Conservation (phyloP, 257 asterid genomes). For the Fraxinus anomala region DNA sequence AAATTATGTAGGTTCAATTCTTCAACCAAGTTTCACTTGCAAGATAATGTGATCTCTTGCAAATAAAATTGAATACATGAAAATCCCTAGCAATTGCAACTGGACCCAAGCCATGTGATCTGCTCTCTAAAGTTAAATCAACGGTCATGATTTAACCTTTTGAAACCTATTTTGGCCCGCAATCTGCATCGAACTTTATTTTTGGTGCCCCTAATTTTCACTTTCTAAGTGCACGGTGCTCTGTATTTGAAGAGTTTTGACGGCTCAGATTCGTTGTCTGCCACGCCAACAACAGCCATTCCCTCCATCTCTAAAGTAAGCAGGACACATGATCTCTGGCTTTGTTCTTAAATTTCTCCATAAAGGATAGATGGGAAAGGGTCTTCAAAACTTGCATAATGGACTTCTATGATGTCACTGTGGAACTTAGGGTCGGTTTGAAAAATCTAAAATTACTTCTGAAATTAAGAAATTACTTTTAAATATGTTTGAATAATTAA, state of each 20-base stretch:
- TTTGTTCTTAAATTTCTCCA: constrained; percentile 17
- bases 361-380: background rate
- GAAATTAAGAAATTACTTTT: too few species aligned
- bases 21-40: too few species aligned
- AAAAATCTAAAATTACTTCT: too few species aligned
- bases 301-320: constrained; percentile 7
- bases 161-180: background rate
- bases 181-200: background rate
- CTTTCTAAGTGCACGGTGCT: background rate
- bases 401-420: background rate
- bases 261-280: constrained; percentile 45
- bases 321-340: constrained; percentile 1
- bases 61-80: background rate
- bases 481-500: too few species aligned
- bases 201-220: background rate
- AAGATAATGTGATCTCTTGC: too few species aligned
- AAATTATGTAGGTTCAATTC: background rate
- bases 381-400: background rate
- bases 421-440: background rate
- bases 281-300: constrained; percentile 33
- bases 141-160: background rate
- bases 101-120: constrained; percentile 18
- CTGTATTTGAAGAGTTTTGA: constrained; percentile 5
- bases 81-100: background rate
- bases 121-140: background rate